Evolutionary conservation across 2,329 filamentous ascomycete genomes (phyloP), one percentile per base, ranked within the genome.

Genomic region (Bisporella sp.): DNA sequence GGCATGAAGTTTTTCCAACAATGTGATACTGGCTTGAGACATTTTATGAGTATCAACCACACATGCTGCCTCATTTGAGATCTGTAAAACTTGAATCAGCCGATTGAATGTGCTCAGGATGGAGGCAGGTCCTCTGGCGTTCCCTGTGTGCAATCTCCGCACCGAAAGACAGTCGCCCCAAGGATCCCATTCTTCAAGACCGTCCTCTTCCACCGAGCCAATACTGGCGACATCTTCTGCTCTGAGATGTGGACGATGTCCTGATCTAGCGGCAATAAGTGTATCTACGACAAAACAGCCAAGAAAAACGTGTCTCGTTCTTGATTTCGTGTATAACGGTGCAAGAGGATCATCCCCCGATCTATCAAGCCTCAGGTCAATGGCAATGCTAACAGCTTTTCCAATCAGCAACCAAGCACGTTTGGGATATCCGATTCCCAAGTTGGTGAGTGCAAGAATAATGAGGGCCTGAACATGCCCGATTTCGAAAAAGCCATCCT

Each of bases 131-230:
- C 59, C 55, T 48, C 60, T 66, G 35, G 59, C 54, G 21, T 21
- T 21, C 13, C 50, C 53, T 7, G 42, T 43, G 31, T 35, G 49
- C 13, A 42, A 54, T 54, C 69, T 54, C 28, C 65, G 61, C 40
- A 69, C 67, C 55, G 68, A 65, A 50, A 71, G 58, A 52, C 73
- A 72, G 30, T 81, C 77, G 13, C 73, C 72, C 85, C 85, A 89
- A 1, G 82, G 80, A 56, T 85, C 81, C 85, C 85, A 89, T 67
- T 89, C 84, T 60, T 89, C 85, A 21, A 84, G 68, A 1, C 82
- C 82, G 57, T 86, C 81, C 63, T 87, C 82, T 30, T 79, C 73
- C 2, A 85, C 68, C 3, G 68, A 65, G 7, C 74, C 74, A 46
- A 64, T 62, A 37, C 66, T 64, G n/a, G 70, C 65, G 30, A 79